Evolutionary conservation across 2,329 filamentous ascomycete genomes (phyloP).

Genomic region (Diaporthe sp.): DNA sequence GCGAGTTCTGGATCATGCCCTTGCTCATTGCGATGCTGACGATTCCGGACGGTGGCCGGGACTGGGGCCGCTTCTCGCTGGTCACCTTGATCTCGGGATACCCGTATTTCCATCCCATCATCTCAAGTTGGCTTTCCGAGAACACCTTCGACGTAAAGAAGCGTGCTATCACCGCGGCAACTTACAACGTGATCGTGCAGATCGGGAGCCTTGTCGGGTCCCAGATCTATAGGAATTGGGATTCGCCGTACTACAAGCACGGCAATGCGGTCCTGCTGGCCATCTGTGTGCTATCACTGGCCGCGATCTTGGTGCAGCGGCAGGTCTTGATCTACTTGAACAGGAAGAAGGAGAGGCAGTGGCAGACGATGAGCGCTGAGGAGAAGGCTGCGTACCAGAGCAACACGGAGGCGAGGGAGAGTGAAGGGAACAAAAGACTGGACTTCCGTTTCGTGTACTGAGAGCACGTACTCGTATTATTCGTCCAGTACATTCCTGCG

Average conservation of each 20-base stretch:
- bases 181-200: constrained; percentile 64
- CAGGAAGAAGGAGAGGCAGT: constrained; percentile 61
- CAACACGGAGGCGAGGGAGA: constrained; percentile 58
- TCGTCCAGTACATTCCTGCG: neutral
- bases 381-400: constrained; percentile 62
- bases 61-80: constrained; percentile 67
- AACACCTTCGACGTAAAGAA: constrained; percentile 66
- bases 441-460: constrained; percentile 66
- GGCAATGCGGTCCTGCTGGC: constrained; percentile 71
- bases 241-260: constrained; percentile 68
- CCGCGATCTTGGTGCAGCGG: constrained; percentile 64
- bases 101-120: constrained; percentile 71
- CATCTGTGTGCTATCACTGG: constrained; percentile 63
- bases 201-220: constrained; percentile 58
- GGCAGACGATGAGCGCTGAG: constrained; percentile 60
- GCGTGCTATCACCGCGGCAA: constrained; percentile 61
- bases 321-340: constrained; percentile 61
- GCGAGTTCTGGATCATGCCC: constrained; percentile 66
- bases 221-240: constrained; percentile 66
- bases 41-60: constrained; percentile 61
- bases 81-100: constrained; percentile 67
- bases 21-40: constrained; percentile 65
- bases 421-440: constrained; percentile 64
- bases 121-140: constrained; percentile 64
- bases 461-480: neutral